Percentiles rank a stretch among this genome's conserved stretches.
Evolutionary conservation across 306 rosid genomes (phyloP).

Genomic region (Astragalus membranaceus): DNA sequence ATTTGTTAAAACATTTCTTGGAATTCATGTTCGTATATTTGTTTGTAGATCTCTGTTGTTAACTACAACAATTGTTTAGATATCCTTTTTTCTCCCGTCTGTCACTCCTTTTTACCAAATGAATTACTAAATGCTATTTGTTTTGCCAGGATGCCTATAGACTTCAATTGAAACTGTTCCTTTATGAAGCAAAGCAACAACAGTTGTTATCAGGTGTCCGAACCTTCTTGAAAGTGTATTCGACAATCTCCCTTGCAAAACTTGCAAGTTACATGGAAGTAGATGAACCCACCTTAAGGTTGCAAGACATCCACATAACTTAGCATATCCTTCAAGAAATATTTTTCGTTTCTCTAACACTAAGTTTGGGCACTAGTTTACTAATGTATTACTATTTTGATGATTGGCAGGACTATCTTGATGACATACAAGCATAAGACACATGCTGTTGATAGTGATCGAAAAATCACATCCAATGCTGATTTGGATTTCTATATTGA

Average conservation of each 20-base stretch:
- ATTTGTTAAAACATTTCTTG: not conserved
- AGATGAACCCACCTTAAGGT: slow-evolving; percentile 93
- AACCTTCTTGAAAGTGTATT: slow-evolving; percentile 84
- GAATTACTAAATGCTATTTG: slow-evolving; percentile 4
- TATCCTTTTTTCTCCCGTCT: not conserved
- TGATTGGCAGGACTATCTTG: slow-evolving; percentile 73
- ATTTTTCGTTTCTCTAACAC: not conserved
- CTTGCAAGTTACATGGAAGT: slow-evolving; percentile 96
- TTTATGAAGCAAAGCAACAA: slow-evolving; percentile 96
- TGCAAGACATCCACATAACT: slow-evolving; percentile 5
- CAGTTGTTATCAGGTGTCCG: slow-evolving; percentile 82
- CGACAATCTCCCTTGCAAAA: slow-evolving; percentile 71
- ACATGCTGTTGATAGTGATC: slow-evolving; percentile 75
- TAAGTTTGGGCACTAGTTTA: not conserved
- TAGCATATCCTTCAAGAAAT: not conserved
- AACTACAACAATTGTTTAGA: not conserved
- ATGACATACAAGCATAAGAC: slow-evolving; percentile 92
- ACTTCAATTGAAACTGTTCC: slow-evolving; percentile 87
- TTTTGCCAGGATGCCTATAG: slow-evolving; percentile 86
- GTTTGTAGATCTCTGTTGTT: not conserved
- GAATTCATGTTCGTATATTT: not conserved
- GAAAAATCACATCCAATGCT: slow-evolving; percentile 76
- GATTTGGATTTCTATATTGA: slow-evolving; percentile 84
- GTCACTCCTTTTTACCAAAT: not conserved
- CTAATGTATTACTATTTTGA: slow-evolving; percentile 2